phyloP scores from a whole-genome alignment of 441 rosid species.

The Populus hybrid region DNA sequence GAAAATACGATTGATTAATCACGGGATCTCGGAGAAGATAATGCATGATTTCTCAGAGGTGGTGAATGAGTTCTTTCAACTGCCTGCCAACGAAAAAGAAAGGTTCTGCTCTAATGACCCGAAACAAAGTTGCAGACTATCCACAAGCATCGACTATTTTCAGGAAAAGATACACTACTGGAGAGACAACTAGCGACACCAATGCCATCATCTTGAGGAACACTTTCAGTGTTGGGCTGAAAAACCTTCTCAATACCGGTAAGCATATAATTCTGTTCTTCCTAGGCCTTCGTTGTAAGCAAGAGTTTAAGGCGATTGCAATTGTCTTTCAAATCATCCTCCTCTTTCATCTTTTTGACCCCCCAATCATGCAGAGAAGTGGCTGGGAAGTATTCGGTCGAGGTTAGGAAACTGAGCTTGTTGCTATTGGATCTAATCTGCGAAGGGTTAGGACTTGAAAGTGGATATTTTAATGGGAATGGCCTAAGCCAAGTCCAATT shows the following conservation, averaged over 20 bases:
- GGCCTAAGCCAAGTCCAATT: background rate
- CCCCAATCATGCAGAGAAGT: background rate
- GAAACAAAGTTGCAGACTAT: slow-evolving; percentile 16
- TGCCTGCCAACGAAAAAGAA: slow-evolving; percentile 24
- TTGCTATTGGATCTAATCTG: background rate
- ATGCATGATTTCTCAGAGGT: slow-evolving; percentile 11
- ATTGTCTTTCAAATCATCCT: too few species aligned
- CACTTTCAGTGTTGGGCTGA: background rate
- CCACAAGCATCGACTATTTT: slow-evolving; percentile 2
- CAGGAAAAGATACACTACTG: background rate
- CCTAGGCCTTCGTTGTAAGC: too few species aligned
- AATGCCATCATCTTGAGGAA: background rate
- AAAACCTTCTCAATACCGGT: background rate
- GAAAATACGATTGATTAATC: slow-evolving; percentile 14
- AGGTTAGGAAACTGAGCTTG: background rate
- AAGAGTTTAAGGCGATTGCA: too few species aligned
- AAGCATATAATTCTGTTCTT: background rate
- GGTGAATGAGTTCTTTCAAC: slow-evolving; percentile 20
- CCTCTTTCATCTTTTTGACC: too few species aligned
- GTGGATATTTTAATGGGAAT: background rate
- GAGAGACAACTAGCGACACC: slow-evolving; percentile 1
- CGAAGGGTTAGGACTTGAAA: background rate
- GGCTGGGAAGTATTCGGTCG: background rate
- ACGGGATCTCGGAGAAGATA: slow-evolving; percentile 11
- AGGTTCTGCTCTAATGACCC: slow-evolving; percentile 23